Evolutionary conservation across 495 filamentous ascomycete species (phyloP), one percentile per base, ranked within the genome.

Genomic region (Amphirosellinia nigrospora): DNA sequence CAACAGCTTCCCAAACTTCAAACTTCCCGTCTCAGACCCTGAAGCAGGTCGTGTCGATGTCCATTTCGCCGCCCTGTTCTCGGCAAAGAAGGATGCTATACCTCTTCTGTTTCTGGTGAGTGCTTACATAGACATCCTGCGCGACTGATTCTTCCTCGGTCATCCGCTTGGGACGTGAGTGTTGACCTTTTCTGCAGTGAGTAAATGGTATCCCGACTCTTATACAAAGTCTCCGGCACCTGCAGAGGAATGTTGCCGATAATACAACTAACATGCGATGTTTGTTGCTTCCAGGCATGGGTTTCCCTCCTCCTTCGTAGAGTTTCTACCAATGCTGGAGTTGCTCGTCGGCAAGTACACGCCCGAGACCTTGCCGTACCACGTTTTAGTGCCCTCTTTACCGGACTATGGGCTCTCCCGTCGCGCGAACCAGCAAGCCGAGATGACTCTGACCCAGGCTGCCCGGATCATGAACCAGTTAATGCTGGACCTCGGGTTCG

Each of bases 1-100:
- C 63, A 92, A 93, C 79, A 82, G 75, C 11, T 86, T 90, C 70
- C 89, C 90, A 3, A 87, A 93, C 70, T 93, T 84, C 79, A 87
- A 73, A 0, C 79, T 82, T 11, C 72, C 78, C 3, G 78, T 92
- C 30, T 79, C 84, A 46, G 81, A 83, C 28, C 73, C 82, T 4
- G 74, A 73, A 7, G 76, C 79, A 30, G 73, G 78, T 5, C 60
- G 41, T 48, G 68, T 86, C 32, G 75, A 78, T 1, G 81, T 93
- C 8, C 90, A 92, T 71, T 92, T 92, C 66, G 80, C 86, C 0
- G 90, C 82, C 0, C 74, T 92, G 0, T 90, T 91, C 71, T 91
- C 89, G 0, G 73, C 83, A 69, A 86, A 84, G 41, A 62, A 76
- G 19, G 84, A 89, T 79, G 91, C 90, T 4, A 78, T 89, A 21